Percentiles rank a stretch among this genome's conserved stretches.
These are phyloP conservation scores for Plectranthus barbatus DNA, from an alignment of 257 asterid species.

Conservation along the genomic window DNA sequence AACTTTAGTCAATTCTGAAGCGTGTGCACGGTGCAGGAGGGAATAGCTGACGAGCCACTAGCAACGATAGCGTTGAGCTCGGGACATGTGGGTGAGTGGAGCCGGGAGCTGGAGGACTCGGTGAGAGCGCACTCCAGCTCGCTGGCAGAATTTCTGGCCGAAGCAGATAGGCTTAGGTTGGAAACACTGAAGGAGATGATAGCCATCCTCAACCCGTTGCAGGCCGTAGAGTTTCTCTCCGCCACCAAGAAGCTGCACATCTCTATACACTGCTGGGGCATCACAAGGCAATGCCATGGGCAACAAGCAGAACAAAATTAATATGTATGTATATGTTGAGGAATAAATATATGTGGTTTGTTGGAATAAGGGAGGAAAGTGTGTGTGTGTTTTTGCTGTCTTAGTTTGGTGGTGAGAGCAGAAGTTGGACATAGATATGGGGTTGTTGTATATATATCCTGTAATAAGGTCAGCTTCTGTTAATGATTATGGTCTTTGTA, in stretches of 20 bases:
- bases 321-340: not conserved
- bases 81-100: conserved; percentile 13
- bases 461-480: too few relatives aligned
- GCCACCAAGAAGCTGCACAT: conserved; percentile 38
- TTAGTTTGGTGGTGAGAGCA: too few relatives aligned
- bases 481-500: too few relatives aligned
- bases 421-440: too few relatives aligned
- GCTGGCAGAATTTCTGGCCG: conserved; percentile 14
- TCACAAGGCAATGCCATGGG: conserved; percentile 3
- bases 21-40: too few relatives aligned
- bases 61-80: conserved; percentile 14
- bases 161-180: conserved; percentile 27
- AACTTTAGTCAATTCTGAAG: too few relatives aligned
- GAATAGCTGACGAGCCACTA: conserved; percentile 30
- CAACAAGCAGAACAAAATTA: not conserved
- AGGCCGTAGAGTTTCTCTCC: conserved; percentile 24
- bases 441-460: too few relatives aligned
- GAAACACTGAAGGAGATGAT: conserved; percentile 26
- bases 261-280: conserved; percentile 35
- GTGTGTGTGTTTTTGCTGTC: too few relatives aligned
- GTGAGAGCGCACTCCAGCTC: conserved; percentile 15
- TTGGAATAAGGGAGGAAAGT: too few relatives aligned
- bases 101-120: conserved; percentile 14
- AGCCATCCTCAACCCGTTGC: conserved; percentile 28
- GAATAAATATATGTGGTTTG: too few relatives aligned